These are phyloP conservation scores for Nicotiana undulata DNA, from an alignment of 257 asterid species.

Conservation along the genomic window DNA sequence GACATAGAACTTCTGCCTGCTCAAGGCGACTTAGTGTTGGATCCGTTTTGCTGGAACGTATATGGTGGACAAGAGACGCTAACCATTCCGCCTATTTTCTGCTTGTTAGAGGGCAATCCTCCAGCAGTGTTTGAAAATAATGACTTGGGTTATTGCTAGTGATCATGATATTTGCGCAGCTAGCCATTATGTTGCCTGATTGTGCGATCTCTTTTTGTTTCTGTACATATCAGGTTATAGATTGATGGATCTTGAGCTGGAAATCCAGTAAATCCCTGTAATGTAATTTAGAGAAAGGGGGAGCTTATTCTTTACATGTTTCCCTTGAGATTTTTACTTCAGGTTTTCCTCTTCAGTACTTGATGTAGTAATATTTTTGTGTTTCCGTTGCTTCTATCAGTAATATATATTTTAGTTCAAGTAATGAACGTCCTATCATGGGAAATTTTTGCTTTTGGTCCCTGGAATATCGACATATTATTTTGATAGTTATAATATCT, in stretches of 20 bases:
- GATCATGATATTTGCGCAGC: neutral
- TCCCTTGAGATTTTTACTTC: neutral
- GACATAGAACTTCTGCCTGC: constrained; percentile 56
- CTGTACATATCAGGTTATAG: neutral
- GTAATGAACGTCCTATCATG: no score
- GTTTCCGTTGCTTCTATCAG: neutral
- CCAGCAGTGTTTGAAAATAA: constrained; percentile 16
- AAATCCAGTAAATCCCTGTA: neutral
- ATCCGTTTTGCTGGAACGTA: constrained; percentile 57
- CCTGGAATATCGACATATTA: no score
- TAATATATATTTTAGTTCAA: neutral
- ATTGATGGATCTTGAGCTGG: neutral
- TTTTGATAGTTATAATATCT: no score
- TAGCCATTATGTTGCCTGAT: neutral
- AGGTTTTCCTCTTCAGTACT: neutral
- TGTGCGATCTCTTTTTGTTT: neutral
- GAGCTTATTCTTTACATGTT: neutral
- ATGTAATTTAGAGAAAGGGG: neutral
- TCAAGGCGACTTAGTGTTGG: constrained; percentile 36
- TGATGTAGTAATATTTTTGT: neutral
- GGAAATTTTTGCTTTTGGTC: no score
- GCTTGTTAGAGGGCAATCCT: constrained; percentile 46
- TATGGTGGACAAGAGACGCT: constrained; percentile 34
- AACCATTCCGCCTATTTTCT: constrained; percentile 42
- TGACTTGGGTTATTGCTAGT: constrained; percentile 22